These are phyloP conservation scores for Rhynchospora tenuis DNA, from an alignment of 176 grass and related monocot species.

Conservation along the genomic window DNA sequence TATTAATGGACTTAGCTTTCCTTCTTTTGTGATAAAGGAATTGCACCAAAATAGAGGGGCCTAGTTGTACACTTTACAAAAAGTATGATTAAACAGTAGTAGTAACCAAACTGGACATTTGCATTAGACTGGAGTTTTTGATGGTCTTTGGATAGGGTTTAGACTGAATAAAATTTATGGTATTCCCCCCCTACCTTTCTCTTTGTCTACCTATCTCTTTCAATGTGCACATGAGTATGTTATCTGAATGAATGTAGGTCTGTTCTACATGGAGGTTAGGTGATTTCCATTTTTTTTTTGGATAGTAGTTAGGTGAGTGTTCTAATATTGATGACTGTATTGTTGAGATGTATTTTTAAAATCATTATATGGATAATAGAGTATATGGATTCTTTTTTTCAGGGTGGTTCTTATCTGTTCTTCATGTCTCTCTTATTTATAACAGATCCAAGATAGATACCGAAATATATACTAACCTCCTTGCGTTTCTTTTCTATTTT, in stretches of 20 bases:
- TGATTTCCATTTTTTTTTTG: neutral
- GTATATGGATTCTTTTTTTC: conserved; percentile 15
- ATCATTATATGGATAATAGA: neutral
- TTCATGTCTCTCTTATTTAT: neutral
- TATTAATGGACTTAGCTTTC: conserved; percentile 22
- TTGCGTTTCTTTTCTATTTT: conserved; percentile 25
- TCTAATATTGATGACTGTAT: neutral
- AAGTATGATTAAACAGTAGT: conserved; percentile 25
- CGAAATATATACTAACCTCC: conserved; percentile 32
- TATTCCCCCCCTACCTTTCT: neutral
- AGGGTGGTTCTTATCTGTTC: neutral
- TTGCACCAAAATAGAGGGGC: conserved; percentile 34
- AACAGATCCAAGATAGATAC: conserved; percentile 28
- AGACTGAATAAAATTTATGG: neutral
- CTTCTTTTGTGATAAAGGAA: neutral
- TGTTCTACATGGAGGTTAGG: neutral
- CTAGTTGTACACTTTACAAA: conserved; percentile 31
- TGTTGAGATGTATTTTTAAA: neutral
- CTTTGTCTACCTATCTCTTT: conserved; percentile 1
- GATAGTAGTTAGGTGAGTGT: neutral
- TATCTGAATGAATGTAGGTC: neutral
- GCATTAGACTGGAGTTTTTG: conserved; percentile 2
- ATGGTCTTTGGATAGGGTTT: neutral
- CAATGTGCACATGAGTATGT: neutral
- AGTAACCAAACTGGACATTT: neutral